These are phyloP conservation scores for Microsporum ferrugineum DNA, from an alignment of 2,329 filamentous ascomycete genomes.

Conservation along the genomic window DNA sequence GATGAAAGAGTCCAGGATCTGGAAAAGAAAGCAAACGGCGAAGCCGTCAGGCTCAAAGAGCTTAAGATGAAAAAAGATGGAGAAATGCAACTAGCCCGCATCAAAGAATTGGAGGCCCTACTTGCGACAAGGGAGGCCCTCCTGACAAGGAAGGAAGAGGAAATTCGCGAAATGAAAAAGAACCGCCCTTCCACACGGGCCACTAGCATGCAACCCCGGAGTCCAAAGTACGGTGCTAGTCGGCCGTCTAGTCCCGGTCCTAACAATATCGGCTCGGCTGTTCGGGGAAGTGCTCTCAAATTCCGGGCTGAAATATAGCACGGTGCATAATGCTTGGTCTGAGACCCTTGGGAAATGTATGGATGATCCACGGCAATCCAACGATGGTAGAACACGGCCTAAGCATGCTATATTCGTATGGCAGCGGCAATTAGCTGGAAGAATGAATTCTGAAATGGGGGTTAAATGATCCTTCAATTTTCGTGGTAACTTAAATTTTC, in stretches of 20 bases:
- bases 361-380: neutral
- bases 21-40: constrained; percentile 27
- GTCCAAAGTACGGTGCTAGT: constrained; percentile 29
- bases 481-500: neutral
- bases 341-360: neutral
- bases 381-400: neutral
- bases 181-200: constrained; percentile 34
- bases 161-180: constrained; percentile 34
- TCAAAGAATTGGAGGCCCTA: constrained; percentile 29
- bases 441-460: neutral
- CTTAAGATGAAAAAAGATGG: constrained; percentile 27
- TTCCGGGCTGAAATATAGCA: constrained; percentile 17
- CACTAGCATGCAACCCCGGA: constrained; percentile 34
- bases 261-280: constrained; percentile 22
- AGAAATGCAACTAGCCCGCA: constrained; percentile 26
- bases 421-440: neutral
- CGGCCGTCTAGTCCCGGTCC: constrained; percentile 33
- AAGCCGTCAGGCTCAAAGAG: constrained; percentile 29
- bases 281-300: constrained; percentile 29
- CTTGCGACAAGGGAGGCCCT: constrained; percentile 29
- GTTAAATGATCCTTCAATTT: neutral
- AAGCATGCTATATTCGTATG: neutral
- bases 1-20: constrained; percentile 29
- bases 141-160: constrained; percentile 34
- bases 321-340: neutral